A percentile compares a stretch with the other conserved stretches of the same genome.
These are phyloP conservation scores for Pseudogymnoascus sp. DNA, from an alignment of 2,329 filamentous ascomycete species.

Conservation along the genomic window DNA sequence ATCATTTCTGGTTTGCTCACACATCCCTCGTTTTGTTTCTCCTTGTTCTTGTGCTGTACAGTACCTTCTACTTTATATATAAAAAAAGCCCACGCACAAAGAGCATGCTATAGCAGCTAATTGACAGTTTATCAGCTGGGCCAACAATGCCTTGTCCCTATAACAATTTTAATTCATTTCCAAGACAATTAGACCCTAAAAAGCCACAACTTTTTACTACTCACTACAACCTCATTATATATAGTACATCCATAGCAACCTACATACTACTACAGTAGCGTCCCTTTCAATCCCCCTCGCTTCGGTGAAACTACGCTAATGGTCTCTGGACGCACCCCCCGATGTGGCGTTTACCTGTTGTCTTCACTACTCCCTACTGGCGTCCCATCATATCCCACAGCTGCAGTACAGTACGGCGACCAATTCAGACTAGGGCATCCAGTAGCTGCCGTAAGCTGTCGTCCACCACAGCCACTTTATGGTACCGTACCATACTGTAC, in stretches of 20 bases:
- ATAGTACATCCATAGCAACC: background rate
- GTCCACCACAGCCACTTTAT: background rate
- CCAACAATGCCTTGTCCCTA: too few relatives aligned
- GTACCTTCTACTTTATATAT: background rate
- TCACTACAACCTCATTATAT: background rate
- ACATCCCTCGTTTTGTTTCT: background rate
- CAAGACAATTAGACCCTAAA: background rate
- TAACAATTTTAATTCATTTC: background rate
- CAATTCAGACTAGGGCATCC: background rate
- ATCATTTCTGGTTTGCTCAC: background rate
- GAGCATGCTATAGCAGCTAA: background rate
- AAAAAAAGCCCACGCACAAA: background rate
- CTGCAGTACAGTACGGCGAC: slow-evolving; percentile 7
- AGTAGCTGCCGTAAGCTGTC: background rate
- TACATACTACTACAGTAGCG: background rate
- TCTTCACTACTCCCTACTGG: too few relatives aligned
- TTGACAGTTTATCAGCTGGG: background rate
- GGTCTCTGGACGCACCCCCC: background rate
- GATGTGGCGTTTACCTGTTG: background rate
- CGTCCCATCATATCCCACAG: background rate
- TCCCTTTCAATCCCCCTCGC: background rate
- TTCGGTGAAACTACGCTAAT: slow-evolving; percentile 3
- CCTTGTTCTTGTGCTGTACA: background rate
- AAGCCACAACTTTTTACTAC: background rate
- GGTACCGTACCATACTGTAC: too few relatives aligned